These are phyloP conservation scores for Trichosporon coremiiforme DNA, from an alignment of 1,284 basidiomycete species.

Conservation along the genomic window DNA sequence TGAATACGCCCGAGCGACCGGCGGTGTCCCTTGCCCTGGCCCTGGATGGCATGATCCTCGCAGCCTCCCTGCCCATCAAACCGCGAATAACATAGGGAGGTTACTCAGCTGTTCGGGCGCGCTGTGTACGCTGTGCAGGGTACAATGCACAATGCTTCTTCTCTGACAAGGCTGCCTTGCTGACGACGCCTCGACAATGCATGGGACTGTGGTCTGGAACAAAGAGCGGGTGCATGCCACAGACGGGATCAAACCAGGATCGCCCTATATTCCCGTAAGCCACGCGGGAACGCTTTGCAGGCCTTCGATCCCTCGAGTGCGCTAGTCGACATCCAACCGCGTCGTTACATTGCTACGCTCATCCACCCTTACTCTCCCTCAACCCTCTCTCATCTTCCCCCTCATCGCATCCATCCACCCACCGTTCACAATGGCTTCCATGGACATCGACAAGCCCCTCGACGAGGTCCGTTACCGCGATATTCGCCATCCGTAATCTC, in stretches of 20 bases:
- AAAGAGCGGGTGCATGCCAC: not conserved
- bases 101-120: no score
- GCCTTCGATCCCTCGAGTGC: not conserved
- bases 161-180: not conserved
- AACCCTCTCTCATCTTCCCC: constrained; percentile 4
- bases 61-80: no score
- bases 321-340: not conserved
- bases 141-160: not conserved
- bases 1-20: no score
- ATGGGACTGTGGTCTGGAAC: not conserved
- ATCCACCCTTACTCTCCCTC: constrained; percentile 5
- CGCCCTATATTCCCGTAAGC: not conserved
- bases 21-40: no score
- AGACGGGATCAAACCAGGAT: not conserved
- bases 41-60: no score
- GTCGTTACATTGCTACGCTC: constrained; percentile 2
- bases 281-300: constrained; percentile 8
- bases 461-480: constrained; percentile 68
- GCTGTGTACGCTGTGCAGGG: no score
- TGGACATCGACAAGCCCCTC: constrained; percentile 75
- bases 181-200: not conserved
- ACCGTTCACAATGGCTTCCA: constrained; percentile 47
- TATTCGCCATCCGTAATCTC: not conserved
- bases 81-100: no score
- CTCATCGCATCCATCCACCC: constrained; percentile 22